Percentiles rank a stretch among this genome's conserved stretches.
Evolutionary conservation across 164 flowering plant species (phyloP).

Genomic region (Berberis vulgaris): DNA sequence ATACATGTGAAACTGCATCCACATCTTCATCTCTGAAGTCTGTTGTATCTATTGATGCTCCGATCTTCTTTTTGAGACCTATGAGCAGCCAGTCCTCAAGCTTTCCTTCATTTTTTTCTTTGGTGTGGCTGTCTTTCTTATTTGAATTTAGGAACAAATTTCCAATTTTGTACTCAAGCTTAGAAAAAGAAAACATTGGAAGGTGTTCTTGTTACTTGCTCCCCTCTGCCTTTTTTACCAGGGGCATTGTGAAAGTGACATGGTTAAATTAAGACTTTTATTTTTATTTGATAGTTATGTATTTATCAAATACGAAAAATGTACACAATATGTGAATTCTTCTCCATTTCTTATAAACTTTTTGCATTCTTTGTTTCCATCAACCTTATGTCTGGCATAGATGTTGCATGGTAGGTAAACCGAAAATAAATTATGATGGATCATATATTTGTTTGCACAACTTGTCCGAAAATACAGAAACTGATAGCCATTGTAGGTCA

Average conservation of each 20-base stretch:
- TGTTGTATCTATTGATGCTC: slow-evolving; percentile 20
- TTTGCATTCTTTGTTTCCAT: too few relatives aligned
- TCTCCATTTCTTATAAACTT: too few relatives aligned
- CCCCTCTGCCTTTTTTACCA: slow-evolving; percentile 13
- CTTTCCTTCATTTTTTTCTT: not conserved
- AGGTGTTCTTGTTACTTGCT: slow-evolving; percentile 24
- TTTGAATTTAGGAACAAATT: slow-evolving; percentile 14
- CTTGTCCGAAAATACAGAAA: too few relatives aligned
- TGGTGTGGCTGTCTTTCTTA: slow-evolving; percentile 19
- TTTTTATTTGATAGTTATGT: too few relatives aligned
- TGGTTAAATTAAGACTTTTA: not conserved
- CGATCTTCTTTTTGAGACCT: slow-evolving; percentile 15
- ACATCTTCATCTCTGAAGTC: slow-evolving; percentile 12
- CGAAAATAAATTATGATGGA: too few relatives aligned
- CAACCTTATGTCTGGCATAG: too few relatives aligned
- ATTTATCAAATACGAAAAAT: too few relatives aligned
- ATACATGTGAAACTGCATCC: slow-evolving; percentile 8
- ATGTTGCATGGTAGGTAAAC: too few relatives aligned
- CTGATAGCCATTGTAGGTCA: too few relatives aligned
- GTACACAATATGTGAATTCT: too few relatives aligned
- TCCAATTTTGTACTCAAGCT: slow-evolving; percentile 4
- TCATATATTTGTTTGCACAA: too few relatives aligned
- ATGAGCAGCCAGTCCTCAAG: slow-evolving; percentile 12
- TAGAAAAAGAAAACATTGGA: slow-evolving; percentile 16
- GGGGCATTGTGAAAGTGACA: slow-evolving; percentile 18